Base-by-base conservation (phyloP, 176 grass and related monocot genomes). In the Thinopyrum elongatum region DNA sequence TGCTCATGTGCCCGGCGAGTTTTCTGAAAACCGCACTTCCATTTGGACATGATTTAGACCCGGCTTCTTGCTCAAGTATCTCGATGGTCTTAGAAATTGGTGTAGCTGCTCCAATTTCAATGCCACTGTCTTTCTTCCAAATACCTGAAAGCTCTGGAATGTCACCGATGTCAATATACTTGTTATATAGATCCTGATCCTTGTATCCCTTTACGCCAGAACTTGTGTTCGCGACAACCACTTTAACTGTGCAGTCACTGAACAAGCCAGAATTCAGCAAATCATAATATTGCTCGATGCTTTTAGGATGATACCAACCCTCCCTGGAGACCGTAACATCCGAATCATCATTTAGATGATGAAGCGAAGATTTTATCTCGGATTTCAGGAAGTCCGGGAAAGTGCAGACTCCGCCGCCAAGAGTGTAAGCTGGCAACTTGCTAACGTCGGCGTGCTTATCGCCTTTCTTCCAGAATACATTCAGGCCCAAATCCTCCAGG, bases 401-500 rank as follows among this genome's bases (percentile, higher is more conserved):
- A 51, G 87, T 91, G 69, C 85, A 94, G 17, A 97, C 75, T 82
- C 65, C 87, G 0, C 85, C 82, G 6, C 85, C 83, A 78, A 77
- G 65, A 23, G 78, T 82, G 77, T 94, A 92, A 65, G 42, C 47
- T 36, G 94, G 94, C 60, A 97, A 70, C 23, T 86, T 84, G 64
- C 65, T 78, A 53, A 81, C 85, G 27, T 83, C 86, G 59, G 89
- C 68, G 3, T 87, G 38, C 49, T 46, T 91, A 57, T 84, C 85
- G 1, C 85, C 82, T 88, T 84, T 86, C 70, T 90, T 94, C 92
- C 92, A 94, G 86, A 92, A 97, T 79, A 84, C 59, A 68, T 97
- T 94, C 8, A 97, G 84, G 22, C 92, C 94, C 36, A 97, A 83
- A 88, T 97, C 94, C 65, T 97, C 91, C 63, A 94, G 79, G 63